Evolutionary conservation across 257 asterid species (phyloP).

Genomic region (Solanum bulbocastanum): DNA sequence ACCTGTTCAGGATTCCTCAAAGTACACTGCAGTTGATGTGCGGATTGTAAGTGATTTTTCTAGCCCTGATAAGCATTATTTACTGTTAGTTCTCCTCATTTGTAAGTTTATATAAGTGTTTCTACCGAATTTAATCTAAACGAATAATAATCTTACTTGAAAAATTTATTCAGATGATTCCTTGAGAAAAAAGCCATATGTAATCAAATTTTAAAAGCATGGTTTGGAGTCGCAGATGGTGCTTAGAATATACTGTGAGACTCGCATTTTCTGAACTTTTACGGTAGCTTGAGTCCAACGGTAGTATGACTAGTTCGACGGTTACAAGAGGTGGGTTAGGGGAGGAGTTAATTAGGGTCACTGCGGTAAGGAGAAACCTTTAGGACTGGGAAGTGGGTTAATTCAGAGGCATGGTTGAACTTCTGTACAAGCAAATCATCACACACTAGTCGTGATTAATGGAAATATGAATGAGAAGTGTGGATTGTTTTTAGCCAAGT

Average conservation of each 20-base stretch:
- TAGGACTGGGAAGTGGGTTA: neutral
- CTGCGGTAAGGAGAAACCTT: neutral
- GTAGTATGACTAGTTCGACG: neutral
- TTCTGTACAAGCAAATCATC: neutral
- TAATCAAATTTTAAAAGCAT: neutral
- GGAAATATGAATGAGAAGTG: neutral
- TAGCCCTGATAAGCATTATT: neutral
- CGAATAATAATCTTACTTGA: neutral
- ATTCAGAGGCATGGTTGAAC: neutral
- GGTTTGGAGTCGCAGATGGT: neutral
- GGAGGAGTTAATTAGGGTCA: neutral
- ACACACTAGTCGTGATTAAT: neutral
- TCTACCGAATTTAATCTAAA: neutral
- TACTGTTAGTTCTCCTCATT: neutral
- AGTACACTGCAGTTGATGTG: conserved; percentile 89
- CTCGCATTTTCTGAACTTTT: neutral
- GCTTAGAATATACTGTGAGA: neutral
- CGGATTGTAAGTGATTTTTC: conserved; percentile 55
- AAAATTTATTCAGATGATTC: neutral
- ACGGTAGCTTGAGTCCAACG: neutral
- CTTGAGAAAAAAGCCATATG: neutral
- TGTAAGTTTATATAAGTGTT: neutral
- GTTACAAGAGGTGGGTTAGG: neutral
- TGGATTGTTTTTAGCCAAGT: neutral
- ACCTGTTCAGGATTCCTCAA: conserved; percentile 51